Base-by-base conservation (phyloP, 2,329 filamentous ascomycete species). In the Aureobasidium sp. region DNA sequence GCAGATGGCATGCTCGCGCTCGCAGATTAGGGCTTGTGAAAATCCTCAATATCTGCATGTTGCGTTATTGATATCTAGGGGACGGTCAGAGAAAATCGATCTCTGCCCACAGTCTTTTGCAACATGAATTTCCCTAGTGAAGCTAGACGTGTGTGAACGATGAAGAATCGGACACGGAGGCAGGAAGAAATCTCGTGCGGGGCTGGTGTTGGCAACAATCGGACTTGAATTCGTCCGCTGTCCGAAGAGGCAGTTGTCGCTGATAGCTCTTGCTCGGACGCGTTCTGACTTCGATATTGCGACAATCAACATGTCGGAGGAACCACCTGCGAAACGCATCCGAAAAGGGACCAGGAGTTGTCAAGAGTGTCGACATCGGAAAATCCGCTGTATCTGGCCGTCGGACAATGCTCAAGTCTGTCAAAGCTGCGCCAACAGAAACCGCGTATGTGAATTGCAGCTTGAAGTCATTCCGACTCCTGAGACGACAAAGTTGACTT, bases 311-410 rank as follows among this genome's bases (percentile, higher is more conserved):
- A 59, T 59, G 55, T 59, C 55, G 16, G 50, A 59, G 9, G 41
- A 62, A 48, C 60, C 41, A 21, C 60, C 44, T 59, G 49, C 49
- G 30, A 65, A 64, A 59, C 68, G 67, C 59, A 59, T 68, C 63
- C 67, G 70, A 29, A 70, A 70, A 59, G 69, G 70, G 25, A 70
- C 68, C 5, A 68, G 63, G 50, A 70, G 68, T 58, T 72, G 70
- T 62, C 66, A 66, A 32, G 70, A 72, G 61, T 72, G 70, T 70
- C 68, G 54, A 39, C 21, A 69, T 34, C 69, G 70, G 21, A 72
- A 72, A 63, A 67, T 70, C 16, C 66, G 66, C 10, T 72, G 70
- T 60, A 67, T 70, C 39, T 71, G 68, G 65, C 62, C 58, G 5
- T 51, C 64, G 36, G 67, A 64, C 29, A 61, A 67, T 54, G 68